These are phyloP conservation scores for Trypethelium eluteriae DNA, from an alignment of 495 filamentous ascomycete genomes.

Conservation along the genomic window DNA sequence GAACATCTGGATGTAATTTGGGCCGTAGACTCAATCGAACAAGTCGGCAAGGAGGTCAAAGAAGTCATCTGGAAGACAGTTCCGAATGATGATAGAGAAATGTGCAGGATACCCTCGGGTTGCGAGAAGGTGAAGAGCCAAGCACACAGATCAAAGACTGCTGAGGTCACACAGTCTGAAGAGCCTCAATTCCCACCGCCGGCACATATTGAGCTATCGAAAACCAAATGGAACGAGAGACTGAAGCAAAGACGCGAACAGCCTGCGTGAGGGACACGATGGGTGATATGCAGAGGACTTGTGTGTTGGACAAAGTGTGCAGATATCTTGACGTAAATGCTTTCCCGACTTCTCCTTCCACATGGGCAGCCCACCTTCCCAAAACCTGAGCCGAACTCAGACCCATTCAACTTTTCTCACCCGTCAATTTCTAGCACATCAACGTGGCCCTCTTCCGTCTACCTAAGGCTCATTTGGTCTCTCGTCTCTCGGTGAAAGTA, in stretches of 20 bases:
- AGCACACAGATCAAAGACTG: background rate
- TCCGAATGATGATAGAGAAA: slow-evolving; percentile 45
- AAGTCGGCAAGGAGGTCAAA: slow-evolving; percentile 73
- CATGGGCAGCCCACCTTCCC: too few species aligned
- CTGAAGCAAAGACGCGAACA: slow-evolving; percentile 1
- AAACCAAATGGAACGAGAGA: slow-evolving; percentile 1
- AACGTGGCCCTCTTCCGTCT: too few species aligned
- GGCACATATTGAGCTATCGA: slow-evolving; percentile 8
- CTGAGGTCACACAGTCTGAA: background rate
- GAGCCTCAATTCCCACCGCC: background rate
- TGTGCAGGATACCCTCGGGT: slow-evolving; percentile 56
- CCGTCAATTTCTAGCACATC: too few species aligned
- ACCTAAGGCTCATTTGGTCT: too few species aligned
- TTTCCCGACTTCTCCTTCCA: background rate
- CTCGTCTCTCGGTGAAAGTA: too few species aligned
- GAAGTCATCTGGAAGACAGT: slow-evolving; percentile 77
- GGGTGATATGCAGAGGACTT: background rate
- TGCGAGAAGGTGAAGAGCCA: slow-evolving; percentile 42
- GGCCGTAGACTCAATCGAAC: slow-evolving; percentile 82
- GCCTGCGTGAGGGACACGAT: background rate
- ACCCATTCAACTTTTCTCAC: too few species aligned
- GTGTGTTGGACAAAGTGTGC: background rate
- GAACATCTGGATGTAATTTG: slow-evolving; percentile 95
- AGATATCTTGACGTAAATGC: background rate
- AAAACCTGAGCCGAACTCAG: too few species aligned